These are phyloP conservation scores for Epichloe sp. DNA, from an alignment of 2,329 filamentous ascomycete species.

Conservation along the genomic window DNA sequence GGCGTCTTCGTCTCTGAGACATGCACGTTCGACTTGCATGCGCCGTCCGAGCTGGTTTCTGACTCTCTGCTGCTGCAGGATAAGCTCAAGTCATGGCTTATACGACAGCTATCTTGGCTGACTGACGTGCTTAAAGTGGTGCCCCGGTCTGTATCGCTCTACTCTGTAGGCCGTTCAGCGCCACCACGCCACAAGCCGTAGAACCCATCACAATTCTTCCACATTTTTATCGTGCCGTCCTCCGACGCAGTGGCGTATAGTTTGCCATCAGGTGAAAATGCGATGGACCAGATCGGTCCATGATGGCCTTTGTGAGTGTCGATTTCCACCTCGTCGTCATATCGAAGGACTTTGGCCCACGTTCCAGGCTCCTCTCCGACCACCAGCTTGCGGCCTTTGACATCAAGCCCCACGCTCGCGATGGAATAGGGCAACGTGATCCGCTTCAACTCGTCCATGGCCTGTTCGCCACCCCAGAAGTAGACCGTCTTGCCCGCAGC, in stretches of 20 bases:
- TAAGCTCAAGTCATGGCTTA: constrained; percentile 7
- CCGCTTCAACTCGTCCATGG: constrained; percentile 63
- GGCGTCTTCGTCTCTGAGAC: not conserved
- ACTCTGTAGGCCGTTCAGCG: constrained; percentile 23
- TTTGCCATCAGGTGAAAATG: constrained; percentile 90
- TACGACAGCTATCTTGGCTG: constrained; percentile 3
- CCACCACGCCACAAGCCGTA: constrained; percentile 51
- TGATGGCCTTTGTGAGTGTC: constrained; percentile 96
- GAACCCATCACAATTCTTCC: constrained; percentile 55
- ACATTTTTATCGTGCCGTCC: constrained; percentile 93
- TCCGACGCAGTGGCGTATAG: constrained; percentile 94
- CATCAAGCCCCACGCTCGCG: constrained; percentile 79
- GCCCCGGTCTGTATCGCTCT: constrained; percentile 16
- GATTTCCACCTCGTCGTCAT: constrained; percentile 69
- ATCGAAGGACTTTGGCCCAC: constrained; percentile 91
- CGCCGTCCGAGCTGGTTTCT: constrained; percentile 2
- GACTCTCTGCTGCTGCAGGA: constrained; percentile 8
- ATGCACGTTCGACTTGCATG: not conserved
- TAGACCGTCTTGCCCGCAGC: constrained; percentile 90
- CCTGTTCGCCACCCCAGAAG: constrained; percentile 70
- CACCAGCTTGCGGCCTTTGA: constrained; percentile 67
- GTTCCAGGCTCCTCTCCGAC: constrained; percentile 87
- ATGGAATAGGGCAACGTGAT: constrained; percentile 72
- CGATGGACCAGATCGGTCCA: constrained; percentile 91
- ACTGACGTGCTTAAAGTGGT: constrained; percentile 3